Conservation (phyloP, 108 stramenopile genomes). For the Pseudonitzschia multiseries region DNA sequence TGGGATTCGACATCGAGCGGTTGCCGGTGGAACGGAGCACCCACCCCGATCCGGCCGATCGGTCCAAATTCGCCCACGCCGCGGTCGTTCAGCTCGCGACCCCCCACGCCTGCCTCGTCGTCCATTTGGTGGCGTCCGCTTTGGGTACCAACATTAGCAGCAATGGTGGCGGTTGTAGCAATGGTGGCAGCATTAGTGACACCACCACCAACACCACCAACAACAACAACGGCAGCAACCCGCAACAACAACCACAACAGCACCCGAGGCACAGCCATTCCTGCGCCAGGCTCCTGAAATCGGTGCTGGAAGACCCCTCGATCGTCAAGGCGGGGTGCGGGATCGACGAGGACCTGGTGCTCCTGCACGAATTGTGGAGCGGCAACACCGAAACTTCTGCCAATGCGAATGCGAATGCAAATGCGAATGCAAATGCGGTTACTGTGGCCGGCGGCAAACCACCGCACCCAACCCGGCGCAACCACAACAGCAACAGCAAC, state of each 20-base stretch:
- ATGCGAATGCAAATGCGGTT: no score
- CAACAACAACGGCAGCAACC: neutral
- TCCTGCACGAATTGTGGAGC: constrained; percentile 39
- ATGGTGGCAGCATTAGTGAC: no score
- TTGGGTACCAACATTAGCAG: no score
- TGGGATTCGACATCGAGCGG: constrained; percentile 43
- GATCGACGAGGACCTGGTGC: constrained; percentile 67
- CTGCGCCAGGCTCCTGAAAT: constrained; percentile 34
- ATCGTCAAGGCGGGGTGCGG: constrained; percentile 62
- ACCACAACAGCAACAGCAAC: neutral
- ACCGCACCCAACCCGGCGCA: no score
- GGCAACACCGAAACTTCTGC: no score
- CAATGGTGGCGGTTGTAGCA: no score
- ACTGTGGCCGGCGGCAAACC: no score
- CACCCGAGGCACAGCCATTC: constrained; percentile 28
- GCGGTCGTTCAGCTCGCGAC: constrained; percentile 72
- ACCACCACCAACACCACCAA: neutral
- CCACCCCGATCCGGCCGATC: neutral
- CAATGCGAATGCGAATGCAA: no score
- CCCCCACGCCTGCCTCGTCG: constrained; percentile 49
- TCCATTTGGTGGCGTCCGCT: constrained; percentile 45
- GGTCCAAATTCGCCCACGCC: constrained; percentile 42
- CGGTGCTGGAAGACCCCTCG: constrained; percentile 43
- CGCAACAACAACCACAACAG: constrained; percentile 12
- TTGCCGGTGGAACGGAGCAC: constrained; percentile 6